Base-by-base conservation (phyloP, 257 asterid genomes). In the Solanum chilense region DNA sequence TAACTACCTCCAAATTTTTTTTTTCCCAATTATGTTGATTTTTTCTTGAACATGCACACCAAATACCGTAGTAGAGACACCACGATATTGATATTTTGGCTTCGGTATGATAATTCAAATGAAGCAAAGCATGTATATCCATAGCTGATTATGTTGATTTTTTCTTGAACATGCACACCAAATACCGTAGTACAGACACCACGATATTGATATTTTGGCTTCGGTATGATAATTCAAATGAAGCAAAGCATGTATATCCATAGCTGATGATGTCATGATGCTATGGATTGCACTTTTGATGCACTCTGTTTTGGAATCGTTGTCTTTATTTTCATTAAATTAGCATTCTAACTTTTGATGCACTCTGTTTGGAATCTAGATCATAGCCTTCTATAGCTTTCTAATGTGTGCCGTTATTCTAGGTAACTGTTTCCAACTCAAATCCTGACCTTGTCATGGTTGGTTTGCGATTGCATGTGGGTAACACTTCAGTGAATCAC, bases 391-490 rank as follows among this genome's bases (percentile, higher is more conserved):
- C 20, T 49, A 47, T 47, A 49, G 11, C 44, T 47, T 81, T 81
- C 39, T 81, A 29, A 47, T 49, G 20, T 18, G 45, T 81, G 69
- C 69, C 37, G 85, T 83, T 84, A 86, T 69, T 37, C 29, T 97
- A 97, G 99, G 91, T 96, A 64, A 94, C 98, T 62, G 97, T 97
- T 62, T 88, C 97, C 82, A 96, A 97, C 89, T 96, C 99, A 88
- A 97, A 97, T 91, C 99, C 98, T 68, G 99, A 97, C 91, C 94
- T 95, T 87, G 99, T 96, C 90, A 95, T 97, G 98, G 99, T 97
- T 89, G 99, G 99, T 88, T 85, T 93, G 71, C 99, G 99, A 68
- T 70, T 96, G 93, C 99, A 97, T 62, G 99, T 95, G 84, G 99
- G 99, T 41, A 95, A 93, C 88, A 93, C 98, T 35, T 96, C 99